Base-by-base conservation (phyloP, 345 rosid species). In the Turritis glabra region DNA sequence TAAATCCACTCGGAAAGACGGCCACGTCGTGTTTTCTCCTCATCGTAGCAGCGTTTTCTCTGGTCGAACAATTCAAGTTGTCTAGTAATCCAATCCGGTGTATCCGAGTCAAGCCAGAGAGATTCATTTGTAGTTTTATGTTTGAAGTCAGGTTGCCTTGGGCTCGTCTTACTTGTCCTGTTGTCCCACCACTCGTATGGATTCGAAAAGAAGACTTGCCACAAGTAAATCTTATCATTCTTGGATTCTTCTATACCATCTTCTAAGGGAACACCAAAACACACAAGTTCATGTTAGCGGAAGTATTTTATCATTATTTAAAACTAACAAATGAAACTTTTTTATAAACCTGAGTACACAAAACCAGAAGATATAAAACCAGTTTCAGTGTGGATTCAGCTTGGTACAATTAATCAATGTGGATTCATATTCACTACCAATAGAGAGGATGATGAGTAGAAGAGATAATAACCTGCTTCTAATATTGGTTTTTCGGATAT, bases 101-200 rank as follows among this genome's bases (percentile, higher is more conserved):
- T 78, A 35, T 81, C 61, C 17, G 80, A 71, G 22, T 26, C 12
- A 50, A 88, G 47, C 98, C 98, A 90, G 19, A 88, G 91, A 81
- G 80, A 81, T 83, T 90, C 96, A 33, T 81, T 71, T 29, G 95
- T 92, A 69, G 76, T 76, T 82, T 84, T 88, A 75, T 92, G 94
- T 80, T 56, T 83, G 59, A 92, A 90, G 81, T 92, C 96, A 11
- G 98, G 96, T n/a, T 71, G 62, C 25, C 40, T 32, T 17, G 88
- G 77, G 52, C 77, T 61, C 46, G 1, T 79, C 90, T 92, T 92
- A 7, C n/a, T 12, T 30, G 57, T 77, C 75, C 98, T 86, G 48
- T 85, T 82, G 79, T 92, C 96, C 91, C 90, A 92, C 98, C 98
- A 90, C 57, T 86, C 93, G n/a, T 65, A 47, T 22, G 93, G 96